Conservation (phyloP, 352 stramenopile species). For the Globisporangium cystogenes region DNA sequence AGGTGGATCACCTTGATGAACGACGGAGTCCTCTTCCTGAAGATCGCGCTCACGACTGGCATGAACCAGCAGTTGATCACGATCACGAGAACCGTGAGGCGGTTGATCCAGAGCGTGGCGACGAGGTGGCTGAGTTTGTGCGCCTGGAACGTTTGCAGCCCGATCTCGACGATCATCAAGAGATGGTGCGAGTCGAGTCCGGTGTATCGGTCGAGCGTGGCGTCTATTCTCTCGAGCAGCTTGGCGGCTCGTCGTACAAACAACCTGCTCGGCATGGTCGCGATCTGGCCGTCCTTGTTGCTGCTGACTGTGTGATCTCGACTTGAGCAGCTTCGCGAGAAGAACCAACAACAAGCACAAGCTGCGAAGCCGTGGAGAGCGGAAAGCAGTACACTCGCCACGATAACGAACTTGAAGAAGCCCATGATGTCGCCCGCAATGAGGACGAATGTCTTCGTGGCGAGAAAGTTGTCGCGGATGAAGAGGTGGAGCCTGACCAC, state of each 20-base stretch:
- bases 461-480: not conserved
- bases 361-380: not conserved
- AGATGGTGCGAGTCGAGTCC: not conserved
- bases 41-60: constrained; percentile 9
- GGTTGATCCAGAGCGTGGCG: constrained; percentile 9
- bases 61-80: constrained; percentile 8
- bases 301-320: too few relatives aligned
- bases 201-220: not conserved
- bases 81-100: constrained; percentile 10
- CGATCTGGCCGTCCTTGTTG: too few relatives aligned
- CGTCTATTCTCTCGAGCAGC: not conserved
- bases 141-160: constrained; percentile 10
- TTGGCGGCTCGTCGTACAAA: too few relatives aligned
- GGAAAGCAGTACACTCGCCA: not conserved
- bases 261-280: too few relatives aligned
- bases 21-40: not conserved
- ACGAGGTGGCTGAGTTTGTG: constrained; percentile 7
- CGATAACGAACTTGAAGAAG: not conserved
- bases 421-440: not conserved
- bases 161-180: not conserved
- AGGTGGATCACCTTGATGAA: too few relatives aligned
- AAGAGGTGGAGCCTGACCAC: not conserved
- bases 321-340: not conserved
- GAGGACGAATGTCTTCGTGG: not conserved
- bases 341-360: not conserved